Conservation (phyloP, 768 basidiomycete genomes). For the Lactarius pseudohatsudake region DNA sequence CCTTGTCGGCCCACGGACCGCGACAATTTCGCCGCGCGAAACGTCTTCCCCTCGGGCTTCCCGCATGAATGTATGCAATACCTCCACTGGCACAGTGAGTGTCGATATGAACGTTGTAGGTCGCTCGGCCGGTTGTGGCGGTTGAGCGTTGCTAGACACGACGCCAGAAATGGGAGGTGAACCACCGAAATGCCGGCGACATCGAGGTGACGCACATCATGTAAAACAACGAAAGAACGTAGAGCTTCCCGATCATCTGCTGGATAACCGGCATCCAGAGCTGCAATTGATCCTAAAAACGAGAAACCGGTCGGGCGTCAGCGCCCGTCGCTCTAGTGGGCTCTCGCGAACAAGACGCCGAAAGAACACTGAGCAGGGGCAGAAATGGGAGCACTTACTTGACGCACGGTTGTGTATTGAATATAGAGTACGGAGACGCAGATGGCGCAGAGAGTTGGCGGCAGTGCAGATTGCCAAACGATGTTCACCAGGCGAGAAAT, state of each 20-base stretch:
- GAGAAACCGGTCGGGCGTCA: background rate
- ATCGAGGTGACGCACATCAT: slow-evolving; percentile 6
- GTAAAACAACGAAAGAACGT: slow-evolving; percentile 21
- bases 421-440: background rate
- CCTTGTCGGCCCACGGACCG: background rate
- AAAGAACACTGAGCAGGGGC: background rate
- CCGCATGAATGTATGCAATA: background rate
- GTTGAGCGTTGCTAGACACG: background rate
- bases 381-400: slow-evolving; percentile 5
- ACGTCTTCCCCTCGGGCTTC: background rate
- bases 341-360: background rate
- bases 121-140: background rate
- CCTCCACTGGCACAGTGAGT: slow-evolving; percentile 8
- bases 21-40: background rate
- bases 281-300: background rate
- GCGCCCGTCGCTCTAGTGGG: background rate
- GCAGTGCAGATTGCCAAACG: slow-evolving; percentile 19
- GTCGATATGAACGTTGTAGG: slow-evolving; percentile 3
- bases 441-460: slow-evolving; percentile 18
- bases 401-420: background rate
- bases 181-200: background rate
- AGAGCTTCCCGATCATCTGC: slow-evolving; percentile 21
- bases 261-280: slow-evolving; percentile 12
- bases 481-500: slow-evolving; percentile 7
- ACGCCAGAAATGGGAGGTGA: background rate